These are phyloP conservation scores for Trifolium dubium DNA, from an alignment of 306 rosid genomes.

Conservation along the genomic window DNA sequence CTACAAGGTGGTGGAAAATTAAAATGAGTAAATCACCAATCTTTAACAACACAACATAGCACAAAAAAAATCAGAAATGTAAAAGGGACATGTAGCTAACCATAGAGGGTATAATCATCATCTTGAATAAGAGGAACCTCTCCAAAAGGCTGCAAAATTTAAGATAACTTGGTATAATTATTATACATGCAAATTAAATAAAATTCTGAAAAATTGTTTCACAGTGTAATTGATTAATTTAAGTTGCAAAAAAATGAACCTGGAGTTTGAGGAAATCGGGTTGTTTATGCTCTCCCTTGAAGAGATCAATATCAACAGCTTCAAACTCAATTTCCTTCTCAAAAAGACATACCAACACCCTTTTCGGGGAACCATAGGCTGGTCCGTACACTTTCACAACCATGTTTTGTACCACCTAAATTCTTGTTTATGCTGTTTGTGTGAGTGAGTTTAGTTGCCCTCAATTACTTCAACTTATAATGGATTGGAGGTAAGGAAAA, in stretches of 20 bases:
- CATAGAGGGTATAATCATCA: slow-evolving; percentile 58
- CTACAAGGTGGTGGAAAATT: background rate
- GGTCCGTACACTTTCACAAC: slow-evolving; percentile 66
- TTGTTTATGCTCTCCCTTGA: slow-evolving; percentile 51
- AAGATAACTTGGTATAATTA: background rate
- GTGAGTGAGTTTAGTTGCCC: background rate
- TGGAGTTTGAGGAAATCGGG: slow-evolving; percentile 62
- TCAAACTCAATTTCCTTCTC: slow-evolving; percentile 64
- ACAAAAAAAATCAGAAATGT: background rate
- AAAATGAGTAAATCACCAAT: background rate
- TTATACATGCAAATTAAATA: background rate
- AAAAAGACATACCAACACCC: slow-evolving; percentile 54
- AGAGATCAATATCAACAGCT: slow-evolving; percentile 45
- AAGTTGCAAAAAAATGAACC: slow-evolving; percentile 29
- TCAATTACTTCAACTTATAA: background rate
- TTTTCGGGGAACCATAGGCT: slow-evolving; percentile 44
- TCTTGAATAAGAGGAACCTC: slow-evolving; percentile 57
- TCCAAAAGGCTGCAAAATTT: slow-evolving; percentile 57
- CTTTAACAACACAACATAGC: background rate
- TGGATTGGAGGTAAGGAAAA: background rate
- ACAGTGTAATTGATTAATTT: background rate
- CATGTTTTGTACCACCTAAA: slow-evolving; percentile 19
- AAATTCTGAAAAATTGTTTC: background rate
- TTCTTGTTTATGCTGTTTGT: background rate
- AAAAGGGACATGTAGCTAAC: slow-evolving; percentile 30